phyloP scores from a whole-genome alignment of 1,284 basidiomycete species.

The Coniferiporia weirii region DNA sequence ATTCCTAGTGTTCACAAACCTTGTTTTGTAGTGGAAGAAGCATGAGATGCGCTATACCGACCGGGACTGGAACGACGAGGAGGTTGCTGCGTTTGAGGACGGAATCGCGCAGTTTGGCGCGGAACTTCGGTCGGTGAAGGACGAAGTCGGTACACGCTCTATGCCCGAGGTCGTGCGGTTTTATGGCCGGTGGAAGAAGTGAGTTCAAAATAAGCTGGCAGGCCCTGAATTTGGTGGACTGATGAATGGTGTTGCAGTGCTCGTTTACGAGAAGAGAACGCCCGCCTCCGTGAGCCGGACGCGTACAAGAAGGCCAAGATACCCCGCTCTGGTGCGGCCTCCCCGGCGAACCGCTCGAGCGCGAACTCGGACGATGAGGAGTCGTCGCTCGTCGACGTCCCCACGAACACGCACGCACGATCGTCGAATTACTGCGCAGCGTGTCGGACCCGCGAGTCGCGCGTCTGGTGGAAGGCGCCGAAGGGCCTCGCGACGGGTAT shows the following conservation, averaged over 20 bases:
- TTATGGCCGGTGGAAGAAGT: constrained; percentile 87
- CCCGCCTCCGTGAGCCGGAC: constrained; percentile 43
- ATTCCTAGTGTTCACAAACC: constrained; percentile 8
- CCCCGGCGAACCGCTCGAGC: constrained; percentile 32
- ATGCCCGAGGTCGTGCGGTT: constrained; percentile 78
- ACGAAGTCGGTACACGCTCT: constrained; percentile 65
- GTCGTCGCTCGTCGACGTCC: constrained; percentile 54
- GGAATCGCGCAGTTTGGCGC: constrained; percentile 67
- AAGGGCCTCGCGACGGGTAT: constrained; percentile 66
- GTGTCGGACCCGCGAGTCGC: constrained; percentile 71
- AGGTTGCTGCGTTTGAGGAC: constrained; percentile 71
- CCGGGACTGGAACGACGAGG: constrained; percentile 67
- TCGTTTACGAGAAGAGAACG: constrained; percentile 63
- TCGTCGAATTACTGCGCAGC: constrained; percentile 56
- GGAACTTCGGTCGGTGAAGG: constrained; percentile 73
- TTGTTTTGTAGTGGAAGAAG: constrained; percentile 60
- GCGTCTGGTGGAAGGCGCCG: constrained; percentile 82
- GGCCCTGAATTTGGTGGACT: constrained; percentile 14
- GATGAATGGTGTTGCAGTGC: constrained; percentile 34
- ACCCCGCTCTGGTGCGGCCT: constrained; percentile 20
- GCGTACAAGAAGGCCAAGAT: constrained; percentile 27
- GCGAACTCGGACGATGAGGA: constrained; percentile 61
- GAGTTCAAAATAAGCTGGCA: constrained; percentile 21
- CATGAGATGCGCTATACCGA: constrained; percentile 63
- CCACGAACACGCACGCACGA: constrained; percentile 39